Conservation (phyloP, 116 monocot species). For the Trichopus zeylanicus region DNA sequence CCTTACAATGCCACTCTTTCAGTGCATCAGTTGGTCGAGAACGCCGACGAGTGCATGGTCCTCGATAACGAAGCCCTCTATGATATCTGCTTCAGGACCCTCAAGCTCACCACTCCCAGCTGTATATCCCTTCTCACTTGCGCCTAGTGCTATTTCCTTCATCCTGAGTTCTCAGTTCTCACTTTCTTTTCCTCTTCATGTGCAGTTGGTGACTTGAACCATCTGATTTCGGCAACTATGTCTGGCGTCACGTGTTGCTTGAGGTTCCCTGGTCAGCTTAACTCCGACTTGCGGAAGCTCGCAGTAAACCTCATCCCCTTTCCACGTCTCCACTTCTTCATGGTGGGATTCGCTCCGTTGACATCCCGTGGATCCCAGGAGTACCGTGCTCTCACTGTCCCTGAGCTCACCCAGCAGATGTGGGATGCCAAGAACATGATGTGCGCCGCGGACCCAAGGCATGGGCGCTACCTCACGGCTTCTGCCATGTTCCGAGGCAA, state of each 20-base stretch:
- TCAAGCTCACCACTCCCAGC: slow-evolving; percentile 16
- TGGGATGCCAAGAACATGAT: slow-evolving; percentile 88
- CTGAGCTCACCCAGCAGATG: slow-evolving; percentile 79
- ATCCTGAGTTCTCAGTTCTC: too few relatives aligned
- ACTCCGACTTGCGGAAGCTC: slow-evolving; percentile 57
- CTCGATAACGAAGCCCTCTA: slow-evolving; percentile 19
- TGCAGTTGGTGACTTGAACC: slow-evolving; percentile 21
- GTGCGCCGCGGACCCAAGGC: slow-evolving; percentile 64
- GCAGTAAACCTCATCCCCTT: slow-evolving; percentile 63
- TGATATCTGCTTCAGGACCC: slow-evolving; percentile 16
- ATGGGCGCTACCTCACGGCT: slow-evolving; percentile 55
- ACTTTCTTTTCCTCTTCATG: too few relatives aligned
- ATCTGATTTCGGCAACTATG: slow-evolving; percentile 45
- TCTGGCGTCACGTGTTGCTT: slow-evolving; percentile 52
- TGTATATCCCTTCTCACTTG: not conserved
- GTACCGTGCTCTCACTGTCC: slow-evolving; percentile 60
- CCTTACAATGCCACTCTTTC: too few relatives aligned
- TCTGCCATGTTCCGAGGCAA: slow-evolving; percentile 53
- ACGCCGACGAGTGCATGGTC: slow-evolving; percentile 29
- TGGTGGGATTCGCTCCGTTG: slow-evolving; percentile 44
- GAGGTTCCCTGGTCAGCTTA: slow-evolving; percentile 54
- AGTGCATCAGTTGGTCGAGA: too few relatives aligned
- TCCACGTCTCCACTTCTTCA: slow-evolving; percentile 65
- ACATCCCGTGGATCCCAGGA: slow-evolving; percentile 49
- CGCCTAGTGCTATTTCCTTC: not conserved